Conservation (phyloP, 257 asterid genomes). For the Jaltomata sinuosa region DNA sequence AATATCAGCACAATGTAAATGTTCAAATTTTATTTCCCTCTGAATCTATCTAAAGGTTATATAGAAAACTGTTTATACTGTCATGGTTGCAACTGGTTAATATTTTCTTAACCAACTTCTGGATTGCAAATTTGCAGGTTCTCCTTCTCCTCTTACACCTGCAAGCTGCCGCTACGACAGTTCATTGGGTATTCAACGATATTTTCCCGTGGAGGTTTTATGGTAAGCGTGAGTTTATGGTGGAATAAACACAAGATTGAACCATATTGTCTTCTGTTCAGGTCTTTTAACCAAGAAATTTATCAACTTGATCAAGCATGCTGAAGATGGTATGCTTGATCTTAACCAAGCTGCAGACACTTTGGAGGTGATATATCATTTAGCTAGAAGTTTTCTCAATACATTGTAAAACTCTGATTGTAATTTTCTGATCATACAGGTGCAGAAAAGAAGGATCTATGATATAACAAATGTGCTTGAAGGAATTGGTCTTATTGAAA, state of each 20-base stretch:
- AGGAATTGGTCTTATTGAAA: slow-evolving; percentile 93
- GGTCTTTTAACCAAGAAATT: slow-evolving; percentile 45
- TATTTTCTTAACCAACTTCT: not conserved
- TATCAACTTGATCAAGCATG: slow-evolving; percentile 38
- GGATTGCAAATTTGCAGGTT: slow-evolving; percentile 40
- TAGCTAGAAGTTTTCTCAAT: not conserved
- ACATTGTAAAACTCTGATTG: not conserved
- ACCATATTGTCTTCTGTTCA: slow-evolving; percentile 4
- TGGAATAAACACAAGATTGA: not conserved
- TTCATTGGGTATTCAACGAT: slow-evolving; percentile 48
- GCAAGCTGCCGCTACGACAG: slow-evolving; percentile 94
- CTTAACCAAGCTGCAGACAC: slow-evolving; percentile 86
- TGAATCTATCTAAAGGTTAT: not conserved
- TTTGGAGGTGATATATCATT: slow-evolving; percentile 30
- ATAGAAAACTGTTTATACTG: not conserved
- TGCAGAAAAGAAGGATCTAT: slow-evolving; percentile 69
- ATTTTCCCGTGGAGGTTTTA: not conserved
- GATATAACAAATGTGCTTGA: slow-evolving; percentile 96
- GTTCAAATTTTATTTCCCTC: not conserved
- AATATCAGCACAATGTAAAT: not conserved
- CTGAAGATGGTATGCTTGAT: slow-evolving; percentile 84
- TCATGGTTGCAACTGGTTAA: not conserved
- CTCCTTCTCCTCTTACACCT: slow-evolving; percentile 82
- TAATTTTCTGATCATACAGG: slow-evolving; percentile 21
- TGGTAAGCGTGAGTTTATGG: not conserved